Evolutionary conservation across 352 stramenopile genomes (phyloP).

Genomic region (Halophytophthora polymorphica): DNA sequence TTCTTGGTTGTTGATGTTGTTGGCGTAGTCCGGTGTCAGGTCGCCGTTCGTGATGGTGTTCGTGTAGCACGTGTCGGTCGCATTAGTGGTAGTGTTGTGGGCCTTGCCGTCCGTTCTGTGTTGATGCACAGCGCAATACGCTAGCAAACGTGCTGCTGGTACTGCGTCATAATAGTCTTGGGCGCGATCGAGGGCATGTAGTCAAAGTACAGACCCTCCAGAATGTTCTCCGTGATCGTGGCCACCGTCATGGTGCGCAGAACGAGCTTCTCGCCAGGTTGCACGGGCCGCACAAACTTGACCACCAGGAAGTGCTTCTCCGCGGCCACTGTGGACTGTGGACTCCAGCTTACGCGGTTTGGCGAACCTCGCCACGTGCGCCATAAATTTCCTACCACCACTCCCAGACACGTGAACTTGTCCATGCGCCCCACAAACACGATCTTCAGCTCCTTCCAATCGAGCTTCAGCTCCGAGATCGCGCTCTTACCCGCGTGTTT

Average conservation of each 20-base stretch:
- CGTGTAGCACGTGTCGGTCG: slow-evolving; percentile 68
- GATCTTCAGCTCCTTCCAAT: slow-evolving; percentile 74
- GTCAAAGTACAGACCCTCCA: slow-evolving; percentile 78
- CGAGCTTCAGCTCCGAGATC: slow-evolving; percentile 60
- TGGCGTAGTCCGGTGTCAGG: slow-evolving; percentile 59
- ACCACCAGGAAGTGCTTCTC: slow-evolving; percentile 74
- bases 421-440: slow-evolving; percentile 50
- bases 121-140: slow-evolving; percentile 77
- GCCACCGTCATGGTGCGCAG: slow-evolving; percentile 63
- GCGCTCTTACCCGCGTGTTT: slow-evolving; percentile 38
- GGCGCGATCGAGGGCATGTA: slow-evolving; percentile 64
- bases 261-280: slow-evolving; percentile 63
- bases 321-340: slow-evolving; percentile 47
- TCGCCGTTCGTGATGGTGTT: slow-evolving; percentile 85
- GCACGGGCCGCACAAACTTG: slow-evolving; percentile 48
- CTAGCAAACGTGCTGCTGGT: slow-evolving; percentile 79
- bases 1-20: too few relatives aligned
- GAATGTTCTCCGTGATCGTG: slow-evolving; percentile 71
- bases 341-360: slow-evolving; percentile 41
- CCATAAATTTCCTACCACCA: slow-evolving; percentile 50
- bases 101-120: slow-evolving; percentile 80
- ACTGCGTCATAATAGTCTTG: slow-evolving; percentile 83
- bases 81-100: slow-evolving; percentile 78
- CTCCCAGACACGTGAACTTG: slow-evolving; percentile 39
- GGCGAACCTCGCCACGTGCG: slow-evolving; percentile 53